Conservation (phyloP, 257 asterid genomes). For the Solanum microdontum region DNA sequence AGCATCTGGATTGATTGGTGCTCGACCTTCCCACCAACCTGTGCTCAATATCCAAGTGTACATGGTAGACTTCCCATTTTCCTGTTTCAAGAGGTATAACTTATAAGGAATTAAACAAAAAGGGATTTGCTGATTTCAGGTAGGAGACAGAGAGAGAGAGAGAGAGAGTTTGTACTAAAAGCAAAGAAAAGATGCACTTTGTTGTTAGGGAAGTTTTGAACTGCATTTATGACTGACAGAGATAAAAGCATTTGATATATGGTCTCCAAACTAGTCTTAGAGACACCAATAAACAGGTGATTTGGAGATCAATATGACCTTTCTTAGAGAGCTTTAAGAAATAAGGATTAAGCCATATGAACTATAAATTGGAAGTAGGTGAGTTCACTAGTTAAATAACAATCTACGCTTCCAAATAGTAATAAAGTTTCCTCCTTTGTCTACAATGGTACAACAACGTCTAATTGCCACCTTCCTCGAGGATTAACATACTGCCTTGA, state of each 20-base stretch:
- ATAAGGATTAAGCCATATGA: background rate
- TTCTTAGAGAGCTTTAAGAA: background rate
- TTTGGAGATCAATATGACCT: background rate
- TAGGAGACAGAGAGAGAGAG: background rate
- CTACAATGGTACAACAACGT: background rate
- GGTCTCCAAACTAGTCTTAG: background rate
- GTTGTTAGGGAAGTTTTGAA: background rate
- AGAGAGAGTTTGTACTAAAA: background rate
- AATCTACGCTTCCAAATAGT: background rate
- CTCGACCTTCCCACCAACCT: slow-evolving; percentile 84
- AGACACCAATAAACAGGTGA: background rate
- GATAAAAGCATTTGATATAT: background rate
- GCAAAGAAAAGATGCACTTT: background rate
- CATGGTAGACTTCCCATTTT: slow-evolving; percentile 76
- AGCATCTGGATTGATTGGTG: slow-evolving; percentile 62
- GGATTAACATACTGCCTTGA: background rate
- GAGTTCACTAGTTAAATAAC: background rate
- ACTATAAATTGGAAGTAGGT: background rate
- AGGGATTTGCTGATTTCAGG: background rate
- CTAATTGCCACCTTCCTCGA: background rate
- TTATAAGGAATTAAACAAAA: background rate
- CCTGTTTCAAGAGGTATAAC: slow-evolving; percentile 28
- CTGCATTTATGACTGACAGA: background rate
- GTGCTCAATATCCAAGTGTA: slow-evolving; percentile 85
- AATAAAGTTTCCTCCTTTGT: background rate